Conservation (phyloP, 345 rosid species). For the Microcos paniculata region DNA sequence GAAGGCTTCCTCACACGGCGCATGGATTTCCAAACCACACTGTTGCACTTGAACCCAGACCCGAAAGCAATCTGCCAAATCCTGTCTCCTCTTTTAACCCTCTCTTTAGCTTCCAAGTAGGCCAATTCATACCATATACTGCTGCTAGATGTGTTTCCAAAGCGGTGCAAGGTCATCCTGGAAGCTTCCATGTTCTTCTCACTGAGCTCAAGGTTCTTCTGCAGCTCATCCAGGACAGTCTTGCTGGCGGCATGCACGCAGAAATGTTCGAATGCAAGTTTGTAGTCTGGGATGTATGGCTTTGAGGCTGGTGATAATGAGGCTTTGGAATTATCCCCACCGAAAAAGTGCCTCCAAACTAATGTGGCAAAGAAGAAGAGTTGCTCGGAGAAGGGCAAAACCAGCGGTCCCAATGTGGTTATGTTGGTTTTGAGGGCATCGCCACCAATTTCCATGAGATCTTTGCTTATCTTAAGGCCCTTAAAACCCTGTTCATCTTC, state of each 20-base stretch:
- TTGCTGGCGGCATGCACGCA: slow-evolving; percentile 90
- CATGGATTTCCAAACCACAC: slow-evolving; percentile 81
- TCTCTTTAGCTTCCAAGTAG: slow-evolving; percentile 85
- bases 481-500: slow-evolving; percentile 78
- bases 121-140: slow-evolving; percentile 92
- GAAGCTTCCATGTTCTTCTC: slow-evolving; percentile 82
- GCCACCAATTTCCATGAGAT: slow-evolving; percentile 82
- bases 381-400: slow-evolving; percentile 94
- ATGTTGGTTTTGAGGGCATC: slow-evolving; percentile 94
- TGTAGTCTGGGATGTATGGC: slow-evolving; percentile 95
- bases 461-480: slow-evolving; percentile 80
- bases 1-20: slow-evolving; percentile 61
- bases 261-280: slow-evolving; percentile 92
- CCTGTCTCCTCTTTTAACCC: slow-evolving; percentile 70
- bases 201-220: slow-evolving; percentile 77
- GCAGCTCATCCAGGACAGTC: slow-evolving; percentile 78
- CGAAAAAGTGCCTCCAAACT: slow-evolving; percentile 45
- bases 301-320: slow-evolving; percentile 35
- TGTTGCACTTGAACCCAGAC: slow-evolving; percentile 95
- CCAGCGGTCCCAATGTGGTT: slow-evolving; percentile 91
- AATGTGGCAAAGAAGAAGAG: slow-evolving; percentile 73
- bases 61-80: slow-evolving; percentile 91
- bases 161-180: slow-evolving; percentile 80
- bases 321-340: slow-evolving; percentile 18
- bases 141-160: slow-evolving; percentile 92